A percentile compares a stretch with the other conserved stretches of the same genome.
These are phyloP conservation scores for Beauveria pseudobassiana DNA, from an alignment of 2,329 filamentous ascomycete genomes.

Conservation along the genomic window DNA sequence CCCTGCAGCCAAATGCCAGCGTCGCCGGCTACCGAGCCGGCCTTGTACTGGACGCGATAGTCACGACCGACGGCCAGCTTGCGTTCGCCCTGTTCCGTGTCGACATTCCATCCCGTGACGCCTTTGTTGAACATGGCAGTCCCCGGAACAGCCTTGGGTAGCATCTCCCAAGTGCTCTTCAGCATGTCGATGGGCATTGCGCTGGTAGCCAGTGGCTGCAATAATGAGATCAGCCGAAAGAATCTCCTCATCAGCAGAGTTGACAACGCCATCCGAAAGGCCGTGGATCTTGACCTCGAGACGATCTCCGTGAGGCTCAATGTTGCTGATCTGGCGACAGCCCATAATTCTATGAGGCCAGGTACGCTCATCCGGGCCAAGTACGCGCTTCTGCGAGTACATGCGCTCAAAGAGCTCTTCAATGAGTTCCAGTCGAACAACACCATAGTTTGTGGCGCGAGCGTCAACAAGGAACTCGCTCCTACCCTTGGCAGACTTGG, in stretches of 20 bases:
- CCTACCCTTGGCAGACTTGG: constrained; percentile 56
- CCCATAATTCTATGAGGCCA: constrained; percentile 81
- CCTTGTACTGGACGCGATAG: constrained; percentile 68
- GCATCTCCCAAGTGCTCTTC: constrained; percentile 54
- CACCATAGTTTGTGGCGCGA: constrained; percentile 86
- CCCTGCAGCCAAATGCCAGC: constrained; percentile 90
- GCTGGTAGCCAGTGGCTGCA: constrained; percentile 78
- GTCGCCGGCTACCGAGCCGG: constrained; percentile 58
- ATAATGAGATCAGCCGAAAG: constrained; percentile 75
- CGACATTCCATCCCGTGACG: constrained; percentile 34
- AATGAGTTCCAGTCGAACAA: constrained; percentile 84
- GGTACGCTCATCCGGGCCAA: constrained; percentile 57
- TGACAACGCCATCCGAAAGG: constrained; percentile 29
- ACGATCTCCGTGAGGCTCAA: constrained; percentile 42
- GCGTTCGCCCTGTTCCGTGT: constrained; percentile 29
- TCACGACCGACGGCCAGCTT: constrained; percentile 65
- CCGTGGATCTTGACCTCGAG: constrained; percentile 54
- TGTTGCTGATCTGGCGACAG: constrained; percentile 56
- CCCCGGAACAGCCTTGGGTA: constrained; percentile 43
- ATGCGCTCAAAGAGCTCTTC: constrained; percentile 82
- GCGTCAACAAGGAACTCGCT: constrained; percentile 56
- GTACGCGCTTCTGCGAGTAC: constrained; percentile 73
- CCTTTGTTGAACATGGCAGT: constrained; percentile 25
- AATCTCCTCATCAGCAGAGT: constrained; percentile 42
- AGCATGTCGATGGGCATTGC: constrained; percentile 73